Evolutionary conservation across 345 rosid species (phyloP), one percentile per base, ranked within the genome.

Genomic region (Murraya koenigii): DNA sequence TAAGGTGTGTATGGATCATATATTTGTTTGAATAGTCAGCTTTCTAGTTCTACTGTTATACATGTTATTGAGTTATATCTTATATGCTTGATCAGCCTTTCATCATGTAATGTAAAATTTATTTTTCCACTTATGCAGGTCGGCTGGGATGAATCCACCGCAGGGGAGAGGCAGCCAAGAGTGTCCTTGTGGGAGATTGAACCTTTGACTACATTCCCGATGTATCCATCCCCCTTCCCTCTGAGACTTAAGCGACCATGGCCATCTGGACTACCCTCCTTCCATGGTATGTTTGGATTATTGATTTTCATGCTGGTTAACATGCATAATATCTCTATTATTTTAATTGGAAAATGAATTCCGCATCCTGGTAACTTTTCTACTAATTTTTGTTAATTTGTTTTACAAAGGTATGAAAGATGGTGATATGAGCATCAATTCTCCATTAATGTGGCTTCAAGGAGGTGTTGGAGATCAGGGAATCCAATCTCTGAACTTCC

Each of bases 61-160:
- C 32, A 0, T 79, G 59, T 35, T 72, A 26, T 71, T 30, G 30
- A 39, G 19, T 47, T 36, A n/a, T 47, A n/a, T 25, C 36, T 68
- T 35, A 36, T 69, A 58, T 35, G 35, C 28, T 20, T 74, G n/a
- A 73, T 28, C 58, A 44, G 35, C 49, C 7, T 30, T 8, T 70
- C 17, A 44, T 68, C 1, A 49, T 30, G 19, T 28, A 36, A 74
- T 23, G 14, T 25, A 36, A 30, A 35, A 73, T 22, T 71, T 17
- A 58, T 36, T 68, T 62, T 25, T 59, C 67, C 19, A 28, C 58
- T 71, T 23, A 52, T 76, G 68, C 80, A 87, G 90, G 90, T 87
- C 20, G 88, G 90, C 59, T 87, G 90, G 90, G 90, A 87, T 73
- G 90, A 87, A 72, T 85, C 90, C 22, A 85, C 90, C 30, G 88